These are phyloP conservation scores for Colletotrichum phormii DNA, from an alignment of 2,329 filamentous ascomycete genomes.

Conservation along the genomic window DNA sequence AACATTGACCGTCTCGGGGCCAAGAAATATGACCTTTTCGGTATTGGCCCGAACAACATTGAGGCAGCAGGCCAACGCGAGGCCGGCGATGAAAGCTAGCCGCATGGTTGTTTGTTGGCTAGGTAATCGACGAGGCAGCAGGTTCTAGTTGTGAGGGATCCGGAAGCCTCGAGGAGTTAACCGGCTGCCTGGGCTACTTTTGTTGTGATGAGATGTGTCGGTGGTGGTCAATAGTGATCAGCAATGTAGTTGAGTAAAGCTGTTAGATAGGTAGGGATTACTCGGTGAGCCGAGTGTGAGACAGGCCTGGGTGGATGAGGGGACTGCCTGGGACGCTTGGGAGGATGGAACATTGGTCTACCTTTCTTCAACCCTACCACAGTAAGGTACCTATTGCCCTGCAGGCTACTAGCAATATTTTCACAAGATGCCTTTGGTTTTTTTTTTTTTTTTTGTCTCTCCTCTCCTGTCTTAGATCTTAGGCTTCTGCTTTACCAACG, in stretches of 20 bases:
- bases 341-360: neutral
- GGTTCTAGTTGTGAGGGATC: too few relatives aligned
- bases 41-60: slow-evolving; percentile 72
- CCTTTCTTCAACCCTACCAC: neutral
- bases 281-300: neutral
- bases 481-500: neutral
- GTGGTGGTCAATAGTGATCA: neutral
- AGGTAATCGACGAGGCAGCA: neutral
- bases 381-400: neutral
- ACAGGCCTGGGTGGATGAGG: slow-evolving; percentile 7
- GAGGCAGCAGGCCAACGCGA: slow-evolving; percentile 11
- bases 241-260: neutral
- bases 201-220: neutral
- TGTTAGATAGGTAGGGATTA: neutral
- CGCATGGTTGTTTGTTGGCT: slow-evolving; percentile 9
- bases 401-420: neutral
- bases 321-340: neutral
- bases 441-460: neutral
- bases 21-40: slow-evolving; percentile 91
- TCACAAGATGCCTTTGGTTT: neutral
- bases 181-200: neutral
- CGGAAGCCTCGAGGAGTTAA: neutral
- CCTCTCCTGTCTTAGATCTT: neutral
- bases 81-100: neutral
- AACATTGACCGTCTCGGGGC: slow-evolving; percentile 68